These are phyloP conservation scores for Sporothrix schenckii DNA, from an alignment of 2,329 filamentous ascomycete genomes.

Conservation along the genomic window DNA sequence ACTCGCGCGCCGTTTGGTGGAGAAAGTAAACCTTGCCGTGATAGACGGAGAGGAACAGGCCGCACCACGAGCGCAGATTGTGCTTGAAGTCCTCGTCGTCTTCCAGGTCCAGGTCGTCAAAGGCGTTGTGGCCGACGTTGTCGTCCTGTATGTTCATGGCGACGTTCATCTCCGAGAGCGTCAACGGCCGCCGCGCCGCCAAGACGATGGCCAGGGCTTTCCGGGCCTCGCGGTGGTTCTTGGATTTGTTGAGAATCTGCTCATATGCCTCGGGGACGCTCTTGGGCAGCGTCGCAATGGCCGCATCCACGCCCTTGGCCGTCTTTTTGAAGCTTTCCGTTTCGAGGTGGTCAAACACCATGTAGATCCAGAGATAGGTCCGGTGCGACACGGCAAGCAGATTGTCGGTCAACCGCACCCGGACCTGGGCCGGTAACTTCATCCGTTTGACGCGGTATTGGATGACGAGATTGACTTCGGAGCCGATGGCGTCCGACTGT, in stretches of 20 bases:
- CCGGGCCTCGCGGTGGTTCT: constrained; percentile 27
- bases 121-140: constrained; percentile 27
- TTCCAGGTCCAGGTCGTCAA: constrained; percentile 35
- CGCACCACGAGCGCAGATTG: constrained; percentile 39
- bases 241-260: constrained; percentile 35
- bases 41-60: constrained; percentile 41
- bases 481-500: constrained; percentile 27
- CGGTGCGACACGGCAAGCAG: constrained; percentile 39
- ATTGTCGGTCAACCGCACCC: constrained; percentile 31
- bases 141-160: constrained; percentile 36
- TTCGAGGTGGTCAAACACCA: constrained; percentile 41
- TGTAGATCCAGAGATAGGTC: constrained; percentile 47
- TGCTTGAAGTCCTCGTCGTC: constrained; percentile 34
- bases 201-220: constrained; percentile 40
- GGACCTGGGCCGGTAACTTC: neutral
- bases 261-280: constrained; percentile 38
- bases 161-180: constrained; percentile 41
- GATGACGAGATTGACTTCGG: constrained; percentile 31
- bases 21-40: constrained; percentile 40
- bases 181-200: constrained; percentile 39
- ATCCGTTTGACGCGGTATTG: constrained; percentile 9
- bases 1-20: constrained; percentile 43
- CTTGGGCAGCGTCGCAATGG: constrained; percentile 36
- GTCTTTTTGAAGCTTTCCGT: constrained; percentile 28
- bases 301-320: constrained; percentile 31